Conservation (phyloP, 2,329 filamentous ascomycete genomes). For the Curvularia eragrostidis region DNA sequence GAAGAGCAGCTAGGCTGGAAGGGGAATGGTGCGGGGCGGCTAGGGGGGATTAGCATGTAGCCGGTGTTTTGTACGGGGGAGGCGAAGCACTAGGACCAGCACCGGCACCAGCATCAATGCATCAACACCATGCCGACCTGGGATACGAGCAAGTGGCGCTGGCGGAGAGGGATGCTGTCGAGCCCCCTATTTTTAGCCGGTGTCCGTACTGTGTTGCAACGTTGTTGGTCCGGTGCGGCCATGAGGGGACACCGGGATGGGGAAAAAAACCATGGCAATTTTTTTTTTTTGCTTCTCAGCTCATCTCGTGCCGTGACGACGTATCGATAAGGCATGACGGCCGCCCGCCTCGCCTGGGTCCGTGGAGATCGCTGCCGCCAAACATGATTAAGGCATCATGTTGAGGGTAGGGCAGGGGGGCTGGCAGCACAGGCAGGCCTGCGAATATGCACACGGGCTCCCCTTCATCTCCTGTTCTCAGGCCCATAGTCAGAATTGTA, state of each 20-base stretch:
- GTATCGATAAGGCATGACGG: slow-evolving; percentile 17
- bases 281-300: not conserved
- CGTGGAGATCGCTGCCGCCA: slow-evolving; percentile 12
- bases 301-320: not conserved
- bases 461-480: slow-evolving; percentile 10
- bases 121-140: slow-evolving; percentile 20
- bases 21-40: slow-evolving; percentile 21
- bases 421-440: slow-evolving; percentile 1
- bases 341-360: not conserved
- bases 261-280: not conserved
- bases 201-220: slow-evolving; percentile 11
- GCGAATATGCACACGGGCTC: slow-evolving; percentile 10
- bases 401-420: slow-evolving; percentile 4
- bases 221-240: not conserved
- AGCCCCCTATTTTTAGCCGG: slow-evolving; percentile 32
- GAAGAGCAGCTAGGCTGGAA: slow-evolving; percentile 30
- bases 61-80: slow-evolving; percentile 3
- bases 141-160: slow-evolving; percentile 30
- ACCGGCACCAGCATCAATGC: slow-evolving; percentile 11
- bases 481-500: not conserved
- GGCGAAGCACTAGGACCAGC: not conserved
- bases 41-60: slow-evolving; percentile 22
- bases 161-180: slow-evolving; percentile 2
- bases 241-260: not conserved
- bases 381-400: not conserved